Percentiles rank a stretch among this genome's conserved stretches.
These are phyloP conservation scores for Oidium heveae DNA, from an alignment of 2,329 filamentous ascomycete species.

Conservation along the genomic window DNA sequence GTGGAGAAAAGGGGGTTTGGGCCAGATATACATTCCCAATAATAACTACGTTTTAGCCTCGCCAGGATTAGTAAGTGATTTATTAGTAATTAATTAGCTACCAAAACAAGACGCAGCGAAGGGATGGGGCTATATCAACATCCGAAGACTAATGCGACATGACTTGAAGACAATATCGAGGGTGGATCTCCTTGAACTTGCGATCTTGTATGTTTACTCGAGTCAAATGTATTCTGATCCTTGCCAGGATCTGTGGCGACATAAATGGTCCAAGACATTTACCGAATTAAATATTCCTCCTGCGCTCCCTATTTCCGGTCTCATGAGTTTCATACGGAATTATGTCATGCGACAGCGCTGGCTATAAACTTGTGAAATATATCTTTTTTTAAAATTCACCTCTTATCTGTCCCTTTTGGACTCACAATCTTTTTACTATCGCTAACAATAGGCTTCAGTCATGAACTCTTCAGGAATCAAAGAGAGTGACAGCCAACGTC, in stretches of 20 bases:
- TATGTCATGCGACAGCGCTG: slow-evolving; percentile 10
- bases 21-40: no score
- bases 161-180: no score
- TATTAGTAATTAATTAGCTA: no score
- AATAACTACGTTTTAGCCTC: no score
- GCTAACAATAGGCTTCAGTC: slow-evolving; percentile 3
- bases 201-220: background rate
- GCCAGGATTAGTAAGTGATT: no score
- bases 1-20: no score
- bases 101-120: no score
- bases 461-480: slow-evolving; percentile 10
- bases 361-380: slow-evolving; percentile 2
- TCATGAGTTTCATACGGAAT: slow-evolving; percentile 11
- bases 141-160: no score
- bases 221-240: background rate
- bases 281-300: background rate
- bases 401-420: background rate
- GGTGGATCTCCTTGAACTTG: no score
- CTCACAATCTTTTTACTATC: background rate
- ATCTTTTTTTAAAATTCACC: background rate
- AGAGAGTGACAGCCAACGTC: slow-evolving; percentile 9
- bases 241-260: background rate
- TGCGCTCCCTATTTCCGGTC: slow-evolving; percentile 2
- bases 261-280: background rate
- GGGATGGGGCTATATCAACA: no score